Base-by-base conservation (phyloP, 2,329 filamentous ascomycete genomes). In the Clonostachys chloroleuca region DNA sequence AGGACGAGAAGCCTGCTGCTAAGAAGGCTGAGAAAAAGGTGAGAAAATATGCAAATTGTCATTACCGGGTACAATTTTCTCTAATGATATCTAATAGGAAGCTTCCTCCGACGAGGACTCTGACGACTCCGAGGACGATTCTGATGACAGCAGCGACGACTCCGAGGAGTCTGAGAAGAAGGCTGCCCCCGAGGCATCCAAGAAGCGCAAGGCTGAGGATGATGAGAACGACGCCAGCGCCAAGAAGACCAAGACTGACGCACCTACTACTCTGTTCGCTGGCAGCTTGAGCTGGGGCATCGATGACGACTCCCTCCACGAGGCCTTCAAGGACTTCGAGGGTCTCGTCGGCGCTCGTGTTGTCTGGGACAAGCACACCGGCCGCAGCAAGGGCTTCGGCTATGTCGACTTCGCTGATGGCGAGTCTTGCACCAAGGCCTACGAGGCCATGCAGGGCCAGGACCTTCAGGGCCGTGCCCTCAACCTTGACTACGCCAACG, bases 211-310 rank as follows among this genome's bases (percentile, higher is more conserved):
- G 68, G 68, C 67, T 48, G 17, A 39, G 7, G 74, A 77, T 54
- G 73, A 77, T 42, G 64, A 69, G 47, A 72, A 74, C 48, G 66
- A 70, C 46, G 68, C 78, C 35, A 69, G 72, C 14, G 63, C 77
- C 51, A 89, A 89, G 80, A 88, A 87, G 77, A 69, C 73, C 63
- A 87, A 87, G 78, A 78, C 75, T 35, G 79, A 83, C 48, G 66
- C 51, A 37, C 52, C 65, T 35, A 59, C 61, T 36, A 95, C 91
- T 60, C 83, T 96, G 46, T 96, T 95, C 68, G 83, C 91, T 55
- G 92, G 92, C 57, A 92, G 90, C 75, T 77, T 96, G 54, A 90
- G 88, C 70, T 96, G 91, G 91, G 89, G 85, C 63, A 77, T 96
- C 46, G 89, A 95, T 58, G 92, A 96, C 68, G 83, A 91, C 54